These are phyloP conservation scores for Arthrobotrys pseudoclavata DNA, from an alignment of 2,329 filamentous ascomycete genomes.

Conservation along the genomic window DNA sequence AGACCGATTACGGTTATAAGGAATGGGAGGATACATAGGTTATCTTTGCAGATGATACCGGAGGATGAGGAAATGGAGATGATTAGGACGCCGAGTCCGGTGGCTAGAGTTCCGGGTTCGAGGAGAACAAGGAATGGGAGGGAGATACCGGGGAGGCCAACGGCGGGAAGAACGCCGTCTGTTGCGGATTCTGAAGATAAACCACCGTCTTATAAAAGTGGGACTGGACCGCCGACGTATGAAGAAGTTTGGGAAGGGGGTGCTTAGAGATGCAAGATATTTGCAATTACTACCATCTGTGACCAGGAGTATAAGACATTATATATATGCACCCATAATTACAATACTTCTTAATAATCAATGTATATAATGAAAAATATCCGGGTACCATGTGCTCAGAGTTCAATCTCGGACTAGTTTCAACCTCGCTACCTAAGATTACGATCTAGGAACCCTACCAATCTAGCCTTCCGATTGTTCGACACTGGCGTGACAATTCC, in stretches of 20 bases:
- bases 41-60: neutral
- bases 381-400: too few relatives aligned
- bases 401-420: too few relatives aligned
- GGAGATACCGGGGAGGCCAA: neutral
- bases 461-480: too few relatives aligned
- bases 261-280: neutral
- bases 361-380: too few relatives aligned
- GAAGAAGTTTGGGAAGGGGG: neutral
- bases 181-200: constrained; percentile 5
- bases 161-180: neutral
- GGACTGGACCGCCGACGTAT: constrained; percentile 1
- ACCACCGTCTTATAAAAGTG: constrained; percentile 4
- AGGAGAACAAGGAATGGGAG: neutral
- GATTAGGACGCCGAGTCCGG: neutral
- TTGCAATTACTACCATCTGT: too few relatives aligned
- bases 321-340: too few relatives aligned
- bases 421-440: too few relatives aligned
- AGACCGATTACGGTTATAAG: neutral
- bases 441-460: too few relatives aligned
- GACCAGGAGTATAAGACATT: too few relatives aligned
- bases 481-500: too few relatives aligned
- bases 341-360: too few relatives aligned
- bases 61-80: constrained; percentile 5
- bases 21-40: neutral
- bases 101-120: neutral